phyloP scores from a whole-genome alignment of 192 early-diverging fungal genomes.

The Entophlyctis luteolus region DNA sequence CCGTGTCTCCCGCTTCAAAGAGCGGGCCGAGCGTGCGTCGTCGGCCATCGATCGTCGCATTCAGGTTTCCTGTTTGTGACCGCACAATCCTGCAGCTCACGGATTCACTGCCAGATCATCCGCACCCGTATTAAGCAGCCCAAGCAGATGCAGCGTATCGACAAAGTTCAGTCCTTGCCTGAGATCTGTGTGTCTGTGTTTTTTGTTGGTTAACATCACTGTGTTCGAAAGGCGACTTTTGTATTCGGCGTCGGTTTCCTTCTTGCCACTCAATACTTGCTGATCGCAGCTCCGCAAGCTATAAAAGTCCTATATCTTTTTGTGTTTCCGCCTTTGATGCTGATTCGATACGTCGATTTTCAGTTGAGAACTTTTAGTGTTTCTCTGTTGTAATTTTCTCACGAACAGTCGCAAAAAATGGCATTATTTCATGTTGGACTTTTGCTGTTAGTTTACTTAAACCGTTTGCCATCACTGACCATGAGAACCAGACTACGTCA shows the following conservation, averaged over 20 bases:
- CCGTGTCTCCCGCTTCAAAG: too few species aligned
- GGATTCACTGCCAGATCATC: background rate
- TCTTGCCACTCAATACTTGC: background rate
- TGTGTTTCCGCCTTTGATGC: slow-evolving; percentile 6
- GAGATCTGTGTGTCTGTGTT: background rate
- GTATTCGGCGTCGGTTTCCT: background rate
- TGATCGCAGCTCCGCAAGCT: background rate
- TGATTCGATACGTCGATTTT: slow-evolving; percentile 23
- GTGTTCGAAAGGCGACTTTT: slow-evolving; percentile 4
- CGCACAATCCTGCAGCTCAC: background rate
- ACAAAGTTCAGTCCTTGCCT: slow-evolving; percentile 4
- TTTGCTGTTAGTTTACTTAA: slow-evolving; percentile 12
- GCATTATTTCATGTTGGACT: slow-evolving; percentile 25
- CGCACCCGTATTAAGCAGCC: slow-evolving; percentile 11
- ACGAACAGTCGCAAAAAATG: slow-evolving; percentile 12
- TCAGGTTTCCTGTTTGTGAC: background rate
- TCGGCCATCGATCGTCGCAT: background rate
- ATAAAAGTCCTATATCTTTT: background rate
- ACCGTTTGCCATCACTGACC: background rate
- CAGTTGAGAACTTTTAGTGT: background rate
- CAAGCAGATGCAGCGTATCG: background rate
- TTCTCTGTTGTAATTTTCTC: background rate
- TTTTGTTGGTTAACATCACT: background rate
- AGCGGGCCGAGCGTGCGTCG: background rate
- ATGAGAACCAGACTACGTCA: slow-evolving; percentile 14